Evolutionary conservation across 371 early-diverging fungal genomes (phyloP), one percentile per base, ranked within the genome.

Genomic region (Rhizopus microsporus): DNA sequence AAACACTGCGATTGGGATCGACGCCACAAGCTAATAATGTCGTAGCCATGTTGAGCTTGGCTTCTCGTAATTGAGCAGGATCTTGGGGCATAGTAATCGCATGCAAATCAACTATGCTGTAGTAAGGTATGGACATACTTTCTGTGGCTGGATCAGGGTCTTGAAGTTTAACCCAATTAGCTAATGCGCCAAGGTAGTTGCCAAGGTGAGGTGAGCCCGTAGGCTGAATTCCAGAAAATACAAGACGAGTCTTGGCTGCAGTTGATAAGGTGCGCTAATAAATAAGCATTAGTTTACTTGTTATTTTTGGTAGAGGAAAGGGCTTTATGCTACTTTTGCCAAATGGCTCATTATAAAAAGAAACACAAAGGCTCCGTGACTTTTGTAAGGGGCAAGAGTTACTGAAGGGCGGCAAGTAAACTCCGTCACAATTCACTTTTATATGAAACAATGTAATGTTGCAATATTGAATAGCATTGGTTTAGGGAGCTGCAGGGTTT

Each of bases 141-240:
- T 68, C 63, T 16, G 71, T 71, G 7, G 44, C 46, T n/a, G 63
- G 59, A 23, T 75, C 74, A 12, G 79, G 63, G 34, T 82, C 67
- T 65, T 94, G 95, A 40, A 97, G 74, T 0, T 67, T 54, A 1
- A 87, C 88, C 97, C 97, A 97, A 75, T 91, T 91, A 3, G 74
- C 72, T 30, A 97, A 69, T 3, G 95, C 93, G 7, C 98, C 98
- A 29, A 95, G 82, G 67, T 96, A 97, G 74, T 97, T 97, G 54
- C 98, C 98, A 31, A 97, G 72, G 65, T 96, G 96, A 29, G 94
- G 95, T 15, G 85, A 84, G 13, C 96, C 96, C 5, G 98, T 95
- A 3, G 97, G 96, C 72, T 96, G 95, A 59, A 95, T 94, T 1
- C 95, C 96, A 3, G 93, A 92, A 46, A 94, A 85, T 8, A 89